Conservation (phyloP, 2,329 filamentous ascomycete species). For the Fusarium sp. region DNA sequence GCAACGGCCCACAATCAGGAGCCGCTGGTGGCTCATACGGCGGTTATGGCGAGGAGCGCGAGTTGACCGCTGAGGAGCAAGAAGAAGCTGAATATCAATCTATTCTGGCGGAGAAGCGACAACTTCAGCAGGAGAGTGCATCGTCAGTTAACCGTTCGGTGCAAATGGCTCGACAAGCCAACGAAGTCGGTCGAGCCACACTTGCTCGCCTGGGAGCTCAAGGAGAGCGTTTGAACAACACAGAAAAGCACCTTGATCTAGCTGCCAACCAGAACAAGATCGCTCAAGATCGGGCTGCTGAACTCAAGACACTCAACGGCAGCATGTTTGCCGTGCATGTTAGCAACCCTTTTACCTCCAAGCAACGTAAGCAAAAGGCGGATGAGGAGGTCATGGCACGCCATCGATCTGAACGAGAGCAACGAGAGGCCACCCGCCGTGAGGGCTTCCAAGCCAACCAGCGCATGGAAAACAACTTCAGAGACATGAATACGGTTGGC, state of each 20-base stretch:
- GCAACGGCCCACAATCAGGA: constrained; percentile 44
- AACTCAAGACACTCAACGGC: constrained; percentile 86
- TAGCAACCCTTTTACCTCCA: constrained; percentile 80
- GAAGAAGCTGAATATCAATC: constrained; percentile 79
- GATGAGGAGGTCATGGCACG: constrained; percentile 78
- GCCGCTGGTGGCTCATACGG: constrained; percentile 54
- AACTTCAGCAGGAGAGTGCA: constrained; percentile 82
- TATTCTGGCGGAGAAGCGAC: constrained; percentile 64
- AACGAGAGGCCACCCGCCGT: constrained; percentile 71
- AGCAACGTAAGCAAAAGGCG: constrained; percentile 70
- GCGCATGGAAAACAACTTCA: constrained; percentile 66
- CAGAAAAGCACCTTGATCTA: constrained; percentile 84
- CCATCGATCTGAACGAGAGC: constrained; percentile 73
- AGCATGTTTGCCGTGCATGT: constrained; percentile 93
- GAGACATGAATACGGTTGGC: constrained; percentile 52
- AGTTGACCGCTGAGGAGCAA: constrained; percentile 84
- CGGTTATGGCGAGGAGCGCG: constrained; percentile 75
- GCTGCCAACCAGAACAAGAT: constrained; percentile 80
- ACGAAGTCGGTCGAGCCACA: constrained; percentile 74
- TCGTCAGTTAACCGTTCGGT: constrained; percentile 56
- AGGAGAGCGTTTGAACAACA: constrained; percentile 84
- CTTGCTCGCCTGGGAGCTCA: constrained; percentile 81
- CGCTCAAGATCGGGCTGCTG: constrained; percentile 82
- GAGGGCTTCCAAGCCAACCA: constrained; percentile 65
- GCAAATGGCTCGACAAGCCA: constrained; percentile 59